A percentile compares a stretch with the other conserved stretches of the same genome.
phyloP scores from a whole-genome alignment of 2,329 filamentous ascomycete genomes.

The Furcasterigmium furcatum region DNA sequence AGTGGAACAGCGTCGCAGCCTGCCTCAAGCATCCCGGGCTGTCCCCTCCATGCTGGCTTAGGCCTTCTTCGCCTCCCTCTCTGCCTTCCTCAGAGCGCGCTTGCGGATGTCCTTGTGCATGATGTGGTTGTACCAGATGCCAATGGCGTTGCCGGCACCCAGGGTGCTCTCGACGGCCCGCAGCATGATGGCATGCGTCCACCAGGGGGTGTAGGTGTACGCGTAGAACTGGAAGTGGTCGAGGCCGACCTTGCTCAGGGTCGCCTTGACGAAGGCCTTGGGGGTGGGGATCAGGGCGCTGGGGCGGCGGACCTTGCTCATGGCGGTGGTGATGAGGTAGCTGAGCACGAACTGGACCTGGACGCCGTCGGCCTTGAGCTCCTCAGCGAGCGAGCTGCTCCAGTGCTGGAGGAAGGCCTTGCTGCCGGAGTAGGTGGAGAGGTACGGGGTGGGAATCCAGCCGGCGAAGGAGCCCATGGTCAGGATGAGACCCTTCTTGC shows the following conservation, averaged over 20 bases:
- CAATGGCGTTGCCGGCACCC: constrained; percentile 44
- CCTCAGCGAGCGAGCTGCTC: constrained; percentile 81
- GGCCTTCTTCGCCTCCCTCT: constrained; percentile 72
- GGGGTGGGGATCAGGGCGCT: constrained; percentile 78
- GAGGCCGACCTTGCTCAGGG: constrained; percentile 77
- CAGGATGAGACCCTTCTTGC: constrained; percentile 83
- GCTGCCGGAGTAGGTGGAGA: constrained; percentile 95
- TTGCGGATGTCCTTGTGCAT: constrained; percentile 84
- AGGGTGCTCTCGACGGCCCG: constrained; percentile 68
- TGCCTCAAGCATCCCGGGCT: too few relatives aligned
- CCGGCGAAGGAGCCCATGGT: constrained; percentile 98
- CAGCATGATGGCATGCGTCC: constrained; percentile 86
- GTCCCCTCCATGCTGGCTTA: constrained; percentile 1
- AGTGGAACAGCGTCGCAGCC: too few relatives aligned
- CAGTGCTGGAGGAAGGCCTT: constrained; percentile 98
- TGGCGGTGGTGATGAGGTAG: constrained; percentile 91
- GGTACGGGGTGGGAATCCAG: constrained; percentile 83
- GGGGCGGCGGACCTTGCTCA: constrained; percentile 89
- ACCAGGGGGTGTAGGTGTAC: constrained; percentile 87
- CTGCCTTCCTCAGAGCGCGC: constrained; percentile 79
- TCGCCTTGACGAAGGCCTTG: constrained; percentile 74
- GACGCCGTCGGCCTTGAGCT: constrained; percentile 77
- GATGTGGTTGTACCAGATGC: constrained; percentile 48
- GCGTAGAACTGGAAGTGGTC: constrained; percentile 76
- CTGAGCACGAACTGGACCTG: constrained; percentile 89